These are phyloP conservation scores for Trametes gibbosa DNA, from an alignment of 768 basidiomycete genomes.

Conservation along the genomic window DNA sequence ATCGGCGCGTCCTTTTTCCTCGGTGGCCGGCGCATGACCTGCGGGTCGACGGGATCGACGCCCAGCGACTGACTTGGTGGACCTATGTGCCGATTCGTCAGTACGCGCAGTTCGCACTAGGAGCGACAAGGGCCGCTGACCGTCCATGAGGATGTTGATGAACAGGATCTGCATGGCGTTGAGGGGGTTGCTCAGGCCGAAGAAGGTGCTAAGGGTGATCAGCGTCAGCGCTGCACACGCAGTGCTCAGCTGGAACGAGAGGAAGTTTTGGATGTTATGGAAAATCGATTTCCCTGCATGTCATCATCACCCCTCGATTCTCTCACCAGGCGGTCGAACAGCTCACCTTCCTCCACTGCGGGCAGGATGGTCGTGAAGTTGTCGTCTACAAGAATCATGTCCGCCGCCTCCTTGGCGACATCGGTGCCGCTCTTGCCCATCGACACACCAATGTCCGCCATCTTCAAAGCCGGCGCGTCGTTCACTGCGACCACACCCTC, in stretches of 20 bases:
- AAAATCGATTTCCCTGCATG: conserved; percentile 89
- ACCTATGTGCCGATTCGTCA: conserved; percentile 41
- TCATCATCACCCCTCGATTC: neutral
- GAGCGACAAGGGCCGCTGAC: conserved; percentile 36
- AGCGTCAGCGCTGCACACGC: conserved; percentile 95
- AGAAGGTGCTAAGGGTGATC: conserved; percentile 90
- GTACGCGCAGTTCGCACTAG: too few species aligned
- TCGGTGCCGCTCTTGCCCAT: conserved; percentile 99
- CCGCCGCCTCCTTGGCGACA: conserved; percentile 97
- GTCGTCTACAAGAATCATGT: conserved; percentile 95
- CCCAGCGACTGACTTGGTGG: conserved; percentile 95
- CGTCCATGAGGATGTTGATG: conserved; percentile 99
- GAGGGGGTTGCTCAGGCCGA: conserved; percentile 86
- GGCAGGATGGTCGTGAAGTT: conserved; percentile 94
- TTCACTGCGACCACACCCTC: conserved; percentile 55
- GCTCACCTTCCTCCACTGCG: conserved; percentile 86
- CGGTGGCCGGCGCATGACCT: conserved; percentile 92
- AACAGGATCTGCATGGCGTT: conserved; percentile 99
- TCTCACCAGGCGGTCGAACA: neutral
- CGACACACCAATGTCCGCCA: conserved; percentile 96
- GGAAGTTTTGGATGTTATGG: conserved; percentile 98
- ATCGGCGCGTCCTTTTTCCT: conserved; percentile 89
- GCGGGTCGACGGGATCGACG: conserved; percentile 93
- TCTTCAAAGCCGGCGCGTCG: conserved; percentile 94
- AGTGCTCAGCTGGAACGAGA: conserved; percentile 95